Evolutionary conservation across 2,329 filamentous ascomycete species (phyloP).

Genomic region (Phaeosphaeria sp.): DNA sequence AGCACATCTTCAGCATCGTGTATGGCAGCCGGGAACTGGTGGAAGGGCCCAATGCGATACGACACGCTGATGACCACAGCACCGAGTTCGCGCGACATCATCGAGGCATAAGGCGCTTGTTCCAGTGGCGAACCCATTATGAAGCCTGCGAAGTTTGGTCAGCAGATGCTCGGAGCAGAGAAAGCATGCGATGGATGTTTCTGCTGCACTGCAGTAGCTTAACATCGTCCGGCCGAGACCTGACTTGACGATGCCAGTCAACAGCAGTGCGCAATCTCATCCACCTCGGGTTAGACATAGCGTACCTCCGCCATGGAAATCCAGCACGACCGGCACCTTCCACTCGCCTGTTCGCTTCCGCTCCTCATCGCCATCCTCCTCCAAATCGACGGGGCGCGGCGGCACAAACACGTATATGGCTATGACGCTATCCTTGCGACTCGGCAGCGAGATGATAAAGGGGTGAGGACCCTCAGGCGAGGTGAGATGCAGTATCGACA

Average conservation of each 20-base stretch:
- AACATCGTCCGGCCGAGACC: background rate
- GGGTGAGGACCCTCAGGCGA: slow-evolving; percentile 51
- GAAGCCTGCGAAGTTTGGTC: slow-evolving; percentile 14
- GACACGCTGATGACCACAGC: slow-evolving; percentile 56
- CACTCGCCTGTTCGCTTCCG: slow-evolving; percentile 34
- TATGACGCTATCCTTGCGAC: slow-evolving; percentile 46
- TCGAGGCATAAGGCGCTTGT: slow-evolving; percentile 56
- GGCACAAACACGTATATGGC: slow-evolving; percentile 52
- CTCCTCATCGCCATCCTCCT: slow-evolving; percentile 24
- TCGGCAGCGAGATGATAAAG: slow-evolving; percentile 50
- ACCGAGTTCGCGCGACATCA: slow-evolving; percentile 52
- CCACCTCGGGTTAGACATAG: slow-evolving; percentile 11
- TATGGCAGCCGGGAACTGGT: slow-evolving; percentile 56
- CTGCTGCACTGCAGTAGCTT: background rate
- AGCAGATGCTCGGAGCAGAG: background rate
- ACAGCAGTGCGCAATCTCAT: background rate
- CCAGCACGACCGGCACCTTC: slow-evolving; percentile 49
- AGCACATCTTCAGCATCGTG: slow-evolving; percentile 57
- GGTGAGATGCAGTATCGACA: slow-evolving; percentile 47
- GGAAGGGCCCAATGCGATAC: slow-evolving; percentile 56
- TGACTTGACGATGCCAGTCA: background rate
- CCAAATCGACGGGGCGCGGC: slow-evolving; percentile 39
- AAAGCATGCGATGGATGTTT: background rate
- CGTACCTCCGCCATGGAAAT: slow-evolving; percentile 52
- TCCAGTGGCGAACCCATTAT: slow-evolving; percentile 52